Evolutionary conservation across 176 grass and related monocot genomes (phyloP), one percentile per base, ranked within the genome.

Genomic region (Carex parvula): DNA sequence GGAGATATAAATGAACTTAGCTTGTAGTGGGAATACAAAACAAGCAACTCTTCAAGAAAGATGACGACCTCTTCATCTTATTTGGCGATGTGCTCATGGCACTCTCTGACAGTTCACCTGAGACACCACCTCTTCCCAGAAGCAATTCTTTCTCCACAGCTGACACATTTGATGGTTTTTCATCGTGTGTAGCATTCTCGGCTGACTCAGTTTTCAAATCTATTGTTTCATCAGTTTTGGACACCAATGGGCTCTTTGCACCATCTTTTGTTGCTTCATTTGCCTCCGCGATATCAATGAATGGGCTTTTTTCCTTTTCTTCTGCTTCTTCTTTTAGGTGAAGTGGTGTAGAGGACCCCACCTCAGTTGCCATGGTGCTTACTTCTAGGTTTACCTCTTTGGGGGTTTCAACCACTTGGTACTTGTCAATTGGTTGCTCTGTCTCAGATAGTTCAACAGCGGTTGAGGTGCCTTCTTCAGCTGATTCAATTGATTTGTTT

Each of bases 311-410:
- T 7, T 56, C 62, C 20, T 83, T 83, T 21, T 26, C 81, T 68
- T 69, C 48, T 10, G 8, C 42, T 30, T 53, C 80, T 10, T 61
- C 41, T 69, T 67, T 68, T 65, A 68, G 11, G 37, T 16, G 62
- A 83, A 66, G 60, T 4, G 22, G n/a, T 3, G 29, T 68, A 29
- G 81, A 83, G 33, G 21, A 63, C 5, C 16, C 62, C 41, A 66
- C 39, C 60, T 83, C 60, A 52, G 33, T 83, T 52, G 81, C 62
- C 81, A 83, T 64, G 15, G 81, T 83, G 18, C 81, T 83, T 67
- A 83, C 60, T 83, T 83, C 81, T 69, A 83, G 62, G 18, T 63
- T 83, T 20, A 3, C 64, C 41, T 83, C 81, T 66, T 83, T 53
- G 21, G 41, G 3, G 41, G 60, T 32, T 55, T 83, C 81, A 52